Base-by-base conservation (phyloP, 352 stramenopile genomes). In the Pythium brachiatum region DNA sequence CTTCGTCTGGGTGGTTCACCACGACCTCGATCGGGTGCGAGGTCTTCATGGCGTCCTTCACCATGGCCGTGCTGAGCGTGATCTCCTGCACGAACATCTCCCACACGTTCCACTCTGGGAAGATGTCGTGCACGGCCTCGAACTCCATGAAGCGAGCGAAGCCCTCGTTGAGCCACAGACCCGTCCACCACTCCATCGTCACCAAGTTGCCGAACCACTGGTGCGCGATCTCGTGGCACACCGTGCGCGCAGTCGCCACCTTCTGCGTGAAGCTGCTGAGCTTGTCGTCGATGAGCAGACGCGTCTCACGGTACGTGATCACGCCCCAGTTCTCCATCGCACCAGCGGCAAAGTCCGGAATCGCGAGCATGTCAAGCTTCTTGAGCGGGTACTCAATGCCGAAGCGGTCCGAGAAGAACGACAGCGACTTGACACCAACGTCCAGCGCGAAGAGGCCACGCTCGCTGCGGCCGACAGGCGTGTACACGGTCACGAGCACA, bases 311-410 rank as follows among this genome's bases (percentile, higher is more conserved):
- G 72, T 99, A 99, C n/a, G 96, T 99, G 4, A 99, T 88, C 6
- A 98, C 75, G 23, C 95, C 94, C 93, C 90, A 96, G 78, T 97
- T 97, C 78, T 97, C 96, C 96, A 98, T 97, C 64, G 98, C 89
- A 73, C 97, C 97, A 32, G 96, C 96, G 16, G 89, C 93, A 72
- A 99, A 99, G 64, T 99, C 95, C 5, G 92, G 90, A 68, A 98
- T 98, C n/a, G 90, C 93, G 31, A 99, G 72, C 94, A 99, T 98
- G 74, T 99, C 97, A 52, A 99, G 75, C 80, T 99, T 99, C 52
- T 97, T 96, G 11, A 99, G 72, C 20, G 97, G 97, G 78, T 99
- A 99, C 7, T 78, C 70, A 29, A 92, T 86, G n/a, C 76, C 78
- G 69, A 94, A 92, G 34, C 71, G 76, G 38, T 97, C 96, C 9